Conservation (phyloP, 2,329 filamentous ascomycete genomes). For the Aspergillus quadrilineatus region DNA sequence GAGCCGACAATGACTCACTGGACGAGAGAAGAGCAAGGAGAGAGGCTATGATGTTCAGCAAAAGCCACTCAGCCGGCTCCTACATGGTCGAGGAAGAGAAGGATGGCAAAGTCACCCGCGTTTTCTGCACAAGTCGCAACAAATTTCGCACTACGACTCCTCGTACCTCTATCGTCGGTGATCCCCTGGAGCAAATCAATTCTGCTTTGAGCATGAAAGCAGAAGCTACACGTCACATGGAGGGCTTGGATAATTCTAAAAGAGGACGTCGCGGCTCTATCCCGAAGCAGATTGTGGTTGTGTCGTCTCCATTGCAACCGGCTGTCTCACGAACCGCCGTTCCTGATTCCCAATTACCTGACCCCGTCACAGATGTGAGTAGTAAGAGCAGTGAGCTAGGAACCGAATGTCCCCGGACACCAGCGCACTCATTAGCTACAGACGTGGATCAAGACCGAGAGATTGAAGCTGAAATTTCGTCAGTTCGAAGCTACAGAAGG, state of each 20-base stretch:
- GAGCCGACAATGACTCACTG: conserved; percentile 9
- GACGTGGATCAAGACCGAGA: neutral
- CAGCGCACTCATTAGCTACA: neutral
- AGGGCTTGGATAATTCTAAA: neutral
- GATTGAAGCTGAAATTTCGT: neutral
- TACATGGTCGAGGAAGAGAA: conserved; percentile 25
- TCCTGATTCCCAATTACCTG: neutral
- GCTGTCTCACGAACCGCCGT: conserved; percentile 13
- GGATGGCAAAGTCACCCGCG: conserved; percentile 15
- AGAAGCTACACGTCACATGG: conserved; percentile 4
- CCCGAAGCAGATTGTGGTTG: conserved; percentile 17
- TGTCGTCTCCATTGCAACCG: conserved; percentile 14
- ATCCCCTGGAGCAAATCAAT: neutral
- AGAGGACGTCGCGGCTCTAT: conserved; percentile 15
- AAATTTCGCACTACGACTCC: neutral
- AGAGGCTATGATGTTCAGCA: conserved; percentile 31
- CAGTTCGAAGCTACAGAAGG: neutral
- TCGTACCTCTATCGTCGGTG: neutral
- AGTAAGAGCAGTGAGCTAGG: neutral
- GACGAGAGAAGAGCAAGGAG: conserved; percentile 21
- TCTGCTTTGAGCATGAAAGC: neutral
- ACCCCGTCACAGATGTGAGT: neutral
- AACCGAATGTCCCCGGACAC: neutral
- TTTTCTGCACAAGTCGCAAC: conserved; percentile 13
- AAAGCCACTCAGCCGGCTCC: conserved; percentile 23